Evolutionary conservation across 1,139 yeast species (phyloP).

Genomic region (Candida albicans): DNA sequence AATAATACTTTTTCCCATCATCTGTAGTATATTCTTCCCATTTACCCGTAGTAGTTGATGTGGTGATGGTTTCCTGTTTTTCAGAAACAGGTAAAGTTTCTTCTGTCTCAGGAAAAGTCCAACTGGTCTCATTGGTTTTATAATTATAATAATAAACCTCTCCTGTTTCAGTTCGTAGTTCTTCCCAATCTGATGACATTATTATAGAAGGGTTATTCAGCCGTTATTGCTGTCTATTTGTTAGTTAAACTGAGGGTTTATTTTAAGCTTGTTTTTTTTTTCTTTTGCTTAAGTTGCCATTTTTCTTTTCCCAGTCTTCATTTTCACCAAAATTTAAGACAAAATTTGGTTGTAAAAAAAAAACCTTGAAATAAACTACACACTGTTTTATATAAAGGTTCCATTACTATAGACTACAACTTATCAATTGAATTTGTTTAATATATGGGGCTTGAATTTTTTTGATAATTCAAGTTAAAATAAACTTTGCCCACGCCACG

Average conservation of each 20-base stretch:
- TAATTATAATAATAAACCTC: constrained; percentile 70
- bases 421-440: too few species aligned
- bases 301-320: too few species aligned
- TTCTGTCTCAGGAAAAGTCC: constrained; percentile 73
- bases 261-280: background rate
- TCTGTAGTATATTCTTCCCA: constrained; percentile 72
- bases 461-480: too few species aligned
- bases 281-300: too few species aligned
- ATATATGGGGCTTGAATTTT: too few species aligned
- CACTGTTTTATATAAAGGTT: too few species aligned
- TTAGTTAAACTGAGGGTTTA: too few species aligned
- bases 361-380: too few species aligned
- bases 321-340: too few species aligned
- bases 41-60: background rate
- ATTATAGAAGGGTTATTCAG: background rate
- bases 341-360: too few species aligned
- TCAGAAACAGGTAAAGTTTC: background rate
- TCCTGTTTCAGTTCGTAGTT: constrained; percentile 64
- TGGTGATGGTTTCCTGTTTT: background rate
- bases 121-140: constrained; percentile 67
- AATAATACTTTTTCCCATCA: constrained; percentile 73
- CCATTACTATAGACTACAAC: too few species aligned
- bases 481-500: too few species aligned
- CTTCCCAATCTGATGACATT: constrained; percentile 52
- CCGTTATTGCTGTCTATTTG: background rate